Conservation (phyloP, 768 basidiomycete genomes). For the Lenzites betulinus region DNA sequence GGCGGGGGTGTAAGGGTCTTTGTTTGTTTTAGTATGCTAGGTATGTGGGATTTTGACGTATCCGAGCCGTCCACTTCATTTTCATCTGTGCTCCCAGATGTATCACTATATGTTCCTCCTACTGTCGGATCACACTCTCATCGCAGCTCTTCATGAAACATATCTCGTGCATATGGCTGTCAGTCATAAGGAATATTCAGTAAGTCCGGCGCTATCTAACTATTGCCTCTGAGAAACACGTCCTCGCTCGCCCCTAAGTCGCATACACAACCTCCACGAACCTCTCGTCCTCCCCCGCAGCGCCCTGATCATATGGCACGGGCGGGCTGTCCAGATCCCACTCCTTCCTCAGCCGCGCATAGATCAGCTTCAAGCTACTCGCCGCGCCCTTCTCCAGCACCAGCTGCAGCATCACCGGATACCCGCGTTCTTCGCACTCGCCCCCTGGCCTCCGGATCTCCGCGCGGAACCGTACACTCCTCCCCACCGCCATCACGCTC, state of each 20-base stretch:
- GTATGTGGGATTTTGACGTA: neutral
- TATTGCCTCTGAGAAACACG: neutral
- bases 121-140: neutral
- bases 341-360: conserved; percentile 59
- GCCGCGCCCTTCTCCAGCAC: conserved; percentile 87
- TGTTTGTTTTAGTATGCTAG: conserved; percentile 14
- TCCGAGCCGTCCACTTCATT: no score
- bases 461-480: conserved; percentile 80
- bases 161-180: neutral
- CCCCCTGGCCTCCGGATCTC: conserved; percentile 56
- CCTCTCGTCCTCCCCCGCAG: conserved; percentile 29
- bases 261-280: conserved; percentile 40
- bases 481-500: conserved; percentile 54
- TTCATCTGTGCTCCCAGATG: neutral
- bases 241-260: conserved; percentile 3
- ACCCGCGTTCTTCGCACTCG: conserved; percentile 47
- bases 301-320: conserved; percentile 4
- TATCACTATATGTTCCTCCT: neutral
- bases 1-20: no score
- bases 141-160: neutral
- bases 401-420: conserved; percentile 61
- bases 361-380: conserved; percentile 78
- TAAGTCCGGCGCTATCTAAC: neutral
- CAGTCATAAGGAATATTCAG: neutral
- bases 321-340: conserved; percentile 66